phyloP scores from a whole-genome alignment of 257 asterid genomes.

The Salvia hispanica region DNA sequence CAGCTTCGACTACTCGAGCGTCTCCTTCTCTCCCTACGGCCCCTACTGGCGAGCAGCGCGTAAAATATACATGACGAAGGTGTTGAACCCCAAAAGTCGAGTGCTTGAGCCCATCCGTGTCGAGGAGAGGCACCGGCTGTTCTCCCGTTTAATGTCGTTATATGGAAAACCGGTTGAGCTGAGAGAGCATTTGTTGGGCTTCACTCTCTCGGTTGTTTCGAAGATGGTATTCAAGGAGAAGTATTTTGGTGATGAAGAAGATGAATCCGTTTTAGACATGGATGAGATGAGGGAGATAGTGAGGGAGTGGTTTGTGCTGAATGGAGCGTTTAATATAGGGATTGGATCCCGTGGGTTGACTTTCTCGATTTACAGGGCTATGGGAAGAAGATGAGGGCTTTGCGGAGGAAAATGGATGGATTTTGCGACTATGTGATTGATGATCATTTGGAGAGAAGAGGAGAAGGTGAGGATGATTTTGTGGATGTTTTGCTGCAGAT shows the following conservation, averaged over 20 bases:
- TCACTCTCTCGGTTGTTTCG: background rate
- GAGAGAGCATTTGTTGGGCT: conserved; percentile 15
- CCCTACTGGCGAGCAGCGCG: conserved; percentile 44
- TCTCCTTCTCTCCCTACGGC: conserved; percentile 46
- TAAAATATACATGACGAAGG: conserved; percentile 30
- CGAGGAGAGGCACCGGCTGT: conserved; percentile 32
- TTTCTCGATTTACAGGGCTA: conserved; percentile 48
- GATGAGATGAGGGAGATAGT: background rate
- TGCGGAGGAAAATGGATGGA: conserved; percentile 36
- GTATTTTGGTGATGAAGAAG: background rate
- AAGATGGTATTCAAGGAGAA: background rate
- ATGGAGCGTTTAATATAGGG: background rate
- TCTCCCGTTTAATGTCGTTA: conserved; percentile 24
- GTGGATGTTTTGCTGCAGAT: conserved; percentile 30
- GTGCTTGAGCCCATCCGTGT: conserved; percentile 28
- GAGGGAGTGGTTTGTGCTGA: background rate
- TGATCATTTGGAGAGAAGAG: conserved; percentile 28
- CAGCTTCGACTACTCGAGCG: conserved; percentile 31
- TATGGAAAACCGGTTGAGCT: conserved; percentile 36
- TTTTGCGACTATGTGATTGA: conserved; percentile 36
- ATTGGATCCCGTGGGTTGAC: conserved; percentile 36
- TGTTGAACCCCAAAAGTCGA: conserved; percentile 33
- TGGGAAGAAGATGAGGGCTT: conserved; percentile 45
- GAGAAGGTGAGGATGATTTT: conserved; percentile 22
- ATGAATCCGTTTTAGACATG: background rate